Evolutionary conservation across 2,329 filamentous ascomycete species (phyloP), one percentile per base, ranked within the genome.

Genomic region (Didymella segeticola): DNA sequence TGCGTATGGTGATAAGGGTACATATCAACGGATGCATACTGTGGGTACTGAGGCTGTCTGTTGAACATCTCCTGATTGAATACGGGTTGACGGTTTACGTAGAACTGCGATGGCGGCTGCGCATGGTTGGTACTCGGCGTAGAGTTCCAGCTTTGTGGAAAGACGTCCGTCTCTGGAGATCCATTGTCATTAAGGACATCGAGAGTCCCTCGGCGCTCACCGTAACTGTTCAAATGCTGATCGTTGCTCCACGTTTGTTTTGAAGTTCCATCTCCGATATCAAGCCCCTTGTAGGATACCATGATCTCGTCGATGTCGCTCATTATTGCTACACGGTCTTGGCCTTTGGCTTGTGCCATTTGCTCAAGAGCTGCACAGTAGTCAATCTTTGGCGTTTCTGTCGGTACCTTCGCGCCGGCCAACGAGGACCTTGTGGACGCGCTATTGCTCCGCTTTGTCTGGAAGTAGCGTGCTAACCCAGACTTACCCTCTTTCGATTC

Each of bases 301-400:
- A 71, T 69, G 25, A 73, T 70, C 31, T 73, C 63, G 36, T 73
- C 67, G 23, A 75, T 72, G 20, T 73, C 67, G 47, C 67, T 62
- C 64, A 71, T 68, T 34, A 68, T 65, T 5, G 58, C 45, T 29
- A 55, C 55, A 11, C 52, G 64, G n/a, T 69, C 64, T 29, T 64
- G 51, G n/a, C 55, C 54, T 37, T 53, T 58, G 14, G 60, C 47
- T 43, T 58, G 58, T 6, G 64, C 49, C 9, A 68, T 47, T 19
- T 68, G 51, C 25, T 68, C 58, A 5, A 70, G 57, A n/a, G 65
- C 64, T 7, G 57, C 61, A 39, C 56, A 63, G 41, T 64, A 62
- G 29, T 60, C 57, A 31, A 61, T 49, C 29, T 47, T 58, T 5
- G 60, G 42, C 33, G 45, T 31, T n/a, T 51, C 47, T 11, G 43